phyloP scores from a whole-genome alignment of 805 yeast genomes.

The Yarrowia osloensis region DNA sequence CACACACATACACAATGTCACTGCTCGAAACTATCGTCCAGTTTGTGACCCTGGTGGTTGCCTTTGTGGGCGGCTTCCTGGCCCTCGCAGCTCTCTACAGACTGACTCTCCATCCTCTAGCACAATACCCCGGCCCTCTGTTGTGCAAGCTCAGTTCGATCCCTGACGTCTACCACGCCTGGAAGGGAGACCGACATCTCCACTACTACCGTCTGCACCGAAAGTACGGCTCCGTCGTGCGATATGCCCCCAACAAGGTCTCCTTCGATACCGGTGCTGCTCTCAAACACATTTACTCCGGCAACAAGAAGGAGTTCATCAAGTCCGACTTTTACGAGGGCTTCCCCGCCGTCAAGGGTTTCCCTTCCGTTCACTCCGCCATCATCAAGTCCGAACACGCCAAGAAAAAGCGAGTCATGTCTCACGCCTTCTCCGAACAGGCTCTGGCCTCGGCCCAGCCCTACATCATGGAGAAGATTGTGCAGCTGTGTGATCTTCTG shows the following conservation, averaged over 20 bases:
- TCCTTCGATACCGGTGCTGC: conserved; percentile 33
- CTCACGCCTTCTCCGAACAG: conserved; percentile 33
- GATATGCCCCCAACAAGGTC: conserved; percentile 33
- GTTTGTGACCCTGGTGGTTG: conserved; percentile 18
- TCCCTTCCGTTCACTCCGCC: conserved; percentile 34
- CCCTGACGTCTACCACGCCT: conserved; percentile 33
- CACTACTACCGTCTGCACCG: conserved; percentile 31
- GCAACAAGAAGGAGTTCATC: conserved; percentile 30
- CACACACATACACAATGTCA: not conserved
- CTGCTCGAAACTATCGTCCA: conserved; percentile 7
- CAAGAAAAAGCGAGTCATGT: conserved; percentile 34
- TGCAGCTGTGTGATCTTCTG: conserved; percentile 31
- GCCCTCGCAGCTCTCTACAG: conserved; percentile 29
- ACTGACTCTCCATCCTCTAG: conserved; percentile 32
- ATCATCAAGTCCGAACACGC: conserved; percentile 33
- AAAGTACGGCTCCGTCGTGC: conserved; percentile 33
- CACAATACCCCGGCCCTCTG: conserved; percentile 33
- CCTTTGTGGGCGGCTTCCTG: conserved; percentile 32
- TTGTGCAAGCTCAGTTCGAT: conserved; percentile 31
- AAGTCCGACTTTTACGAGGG: conserved; percentile 34
- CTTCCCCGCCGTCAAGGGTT: conserved; percentile 34
- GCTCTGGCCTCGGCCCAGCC: conserved; percentile 33
- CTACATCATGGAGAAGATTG: conserved; percentile 33
- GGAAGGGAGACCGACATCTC: conserved; percentile 34
- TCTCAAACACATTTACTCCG: conserved; percentile 33